phyloP scores from a whole-genome alignment of 2,329 filamentous ascomycete species.

The Aspergillus ochraceoroseus region DNA sequence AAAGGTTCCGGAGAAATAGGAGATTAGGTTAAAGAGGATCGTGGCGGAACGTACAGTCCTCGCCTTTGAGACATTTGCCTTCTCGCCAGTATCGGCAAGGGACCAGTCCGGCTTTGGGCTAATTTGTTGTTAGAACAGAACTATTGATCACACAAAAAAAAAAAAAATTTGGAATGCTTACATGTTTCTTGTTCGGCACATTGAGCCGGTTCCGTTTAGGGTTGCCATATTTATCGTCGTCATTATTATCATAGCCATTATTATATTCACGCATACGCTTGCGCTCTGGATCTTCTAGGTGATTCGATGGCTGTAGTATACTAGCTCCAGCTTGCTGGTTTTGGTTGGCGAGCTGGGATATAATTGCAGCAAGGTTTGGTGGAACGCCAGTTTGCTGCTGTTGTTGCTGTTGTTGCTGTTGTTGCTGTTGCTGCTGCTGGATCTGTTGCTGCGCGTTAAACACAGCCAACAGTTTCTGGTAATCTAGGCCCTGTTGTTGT shows the following conservation, averaged over 20 bases:
- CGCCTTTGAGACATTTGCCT: conserved; percentile 52
- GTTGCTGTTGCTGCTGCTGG: conserved; percentile 28
- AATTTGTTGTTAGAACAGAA: conserved; percentile 16
- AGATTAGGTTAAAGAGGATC: conserved; percentile 27
- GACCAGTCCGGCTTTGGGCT: conserved; percentile 44
- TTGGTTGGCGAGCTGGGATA: conserved; percentile 30
- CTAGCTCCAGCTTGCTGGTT: conserved; percentile 21
- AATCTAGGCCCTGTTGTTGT: conserved; percentile 30
- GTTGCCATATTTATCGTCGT: conserved; percentile 29
- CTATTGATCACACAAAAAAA: not conserved
- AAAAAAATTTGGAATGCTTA: conserved; percentile 17
- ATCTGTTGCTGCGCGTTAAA: conserved; percentile 35
- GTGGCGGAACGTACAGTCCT: conserved; percentile 50
- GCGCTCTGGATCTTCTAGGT: conserved; percentile 42
- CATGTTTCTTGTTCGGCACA: conserved; percentile 37
- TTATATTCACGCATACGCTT: conserved; percentile 37
- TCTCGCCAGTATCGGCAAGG: conserved; percentile 52
- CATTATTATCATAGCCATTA: conserved; percentile 31
- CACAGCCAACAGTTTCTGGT: conserved; percentile 39
- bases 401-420: conserved; percentile 22
- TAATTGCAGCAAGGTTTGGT: conserved; percentile 35
- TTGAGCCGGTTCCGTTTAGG: conserved; percentile 36
- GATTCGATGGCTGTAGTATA: conserved; percentile 16
- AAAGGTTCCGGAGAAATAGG: conserved; percentile 6
- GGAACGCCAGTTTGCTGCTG: conserved; percentile 28